Percentiles rank a stretch among this genome's conserved stretches.
Evolutionary conservation across 768 basidiomycete genomes (phyloP).

Genomic region (Rubroboletus satanas): DNA sequence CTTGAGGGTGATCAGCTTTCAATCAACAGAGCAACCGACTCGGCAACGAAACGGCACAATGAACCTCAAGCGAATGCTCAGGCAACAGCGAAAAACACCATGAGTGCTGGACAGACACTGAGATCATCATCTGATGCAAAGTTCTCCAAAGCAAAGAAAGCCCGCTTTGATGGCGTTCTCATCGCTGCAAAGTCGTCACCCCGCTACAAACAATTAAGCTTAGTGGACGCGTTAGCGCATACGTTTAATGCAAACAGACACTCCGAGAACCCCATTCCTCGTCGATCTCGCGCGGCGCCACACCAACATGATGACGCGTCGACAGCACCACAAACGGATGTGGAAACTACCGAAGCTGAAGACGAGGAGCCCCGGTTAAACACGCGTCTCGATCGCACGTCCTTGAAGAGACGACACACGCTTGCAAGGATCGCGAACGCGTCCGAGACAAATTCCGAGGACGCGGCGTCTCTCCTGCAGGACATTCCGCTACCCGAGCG

Average conservation of each 20-base stretch:
- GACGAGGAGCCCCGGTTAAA: slow-evolving; percentile 13
- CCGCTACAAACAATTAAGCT: neutral
- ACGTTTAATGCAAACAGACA: slow-evolving; percentile 28
- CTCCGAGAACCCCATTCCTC: neutral
- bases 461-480: neutral
- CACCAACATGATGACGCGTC: neutral
- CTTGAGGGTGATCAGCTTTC: slow-evolving; percentile 8
- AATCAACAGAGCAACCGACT: neutral
- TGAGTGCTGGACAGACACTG: neutral
- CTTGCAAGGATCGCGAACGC: neutral
- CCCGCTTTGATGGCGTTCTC: slow-evolving; percentile 24
- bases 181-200: slow-evolving; percentile 12
- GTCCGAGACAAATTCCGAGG: slow-evolving; percentile 17
- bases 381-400: slow-evolving; percentile 9
- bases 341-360: slow-evolving; percentile 23
- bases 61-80: neutral
- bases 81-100: neutral
- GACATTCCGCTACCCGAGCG: slow-evolving; percentile 4
- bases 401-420: slow-evolving; percentile 2
- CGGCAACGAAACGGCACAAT: neutral
- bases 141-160: slow-evolving; percentile 10
- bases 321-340: slow-evolving; percentile 14
- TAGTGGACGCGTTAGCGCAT: slow-evolving; percentile 23
- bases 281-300: neutral
- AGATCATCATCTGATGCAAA: neutral